Base-by-base conservation (phyloP, 768 basidiomycete species). In the Guyanaporus albipodus region DNA sequence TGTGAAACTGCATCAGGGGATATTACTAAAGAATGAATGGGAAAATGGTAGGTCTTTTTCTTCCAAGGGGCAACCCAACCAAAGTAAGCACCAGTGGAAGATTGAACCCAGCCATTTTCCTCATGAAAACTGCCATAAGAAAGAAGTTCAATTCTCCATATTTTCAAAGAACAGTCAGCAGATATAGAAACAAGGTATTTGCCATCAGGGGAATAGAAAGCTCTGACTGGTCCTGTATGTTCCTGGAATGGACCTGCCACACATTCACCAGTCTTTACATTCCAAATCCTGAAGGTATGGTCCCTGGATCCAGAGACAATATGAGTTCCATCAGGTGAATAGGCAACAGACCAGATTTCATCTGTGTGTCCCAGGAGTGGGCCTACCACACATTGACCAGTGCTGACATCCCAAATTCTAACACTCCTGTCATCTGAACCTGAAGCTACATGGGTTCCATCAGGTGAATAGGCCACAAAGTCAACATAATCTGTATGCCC, bases 331-430 rank as follows among this genome's bases (percentile, higher is more conserved):
- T 51, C n/a, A 21, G 53, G 53, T 17, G 57, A 59, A 24, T 42
- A 57, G 29, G 31, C 28, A 40, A 56, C 38, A 40, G 45, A 59
- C 12, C 6, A 48, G 9, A 57, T 8, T 0, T 0, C 9, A 0
- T 27, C 31, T 11, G 18, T 33, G 17, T 59, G 57, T 3, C 49
- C 58, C 8, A 43, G 44, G 7, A 9, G n/a, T 19, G 6, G 7
- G 3, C 18, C 24, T 28, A 33, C 9, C 0, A 8, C 22, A 38
- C 19, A 11, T 4, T 56, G 29, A 1, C 27, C 15, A 14, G 43
- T 48, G 3, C 34, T 53, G 22, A 34, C 38, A 49, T 58, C 49
- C 58, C 58, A 57, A 8, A 57, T 21, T 12, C 54, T 57, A 3
- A 57, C 18, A 9, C 47, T 57, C 0, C 28, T 36, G 19, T 58